phyloP scores from a whole-genome alignment of 179 eudicot genomes.

The Silene noctiflora region DNA sequence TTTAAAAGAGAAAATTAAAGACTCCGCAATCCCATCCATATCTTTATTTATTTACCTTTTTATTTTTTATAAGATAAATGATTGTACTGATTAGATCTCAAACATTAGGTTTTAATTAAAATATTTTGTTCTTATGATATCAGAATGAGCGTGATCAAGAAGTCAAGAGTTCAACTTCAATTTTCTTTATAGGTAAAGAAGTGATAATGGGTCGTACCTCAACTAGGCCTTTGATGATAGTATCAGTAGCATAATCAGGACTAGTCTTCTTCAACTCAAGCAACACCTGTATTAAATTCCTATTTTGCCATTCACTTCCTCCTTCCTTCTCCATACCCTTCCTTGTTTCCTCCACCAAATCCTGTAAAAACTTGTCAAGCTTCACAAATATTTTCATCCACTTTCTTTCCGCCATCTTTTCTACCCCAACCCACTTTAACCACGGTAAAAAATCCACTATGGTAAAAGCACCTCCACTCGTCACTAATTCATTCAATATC shows the following conservation, averaged over 20 bases:
- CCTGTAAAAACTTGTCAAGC: constrained; percentile 27
- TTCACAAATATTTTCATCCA: constrained; percentile 14
- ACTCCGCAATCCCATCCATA: too few species aligned
- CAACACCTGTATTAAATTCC: constrained; percentile 31
- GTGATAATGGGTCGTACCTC: background rate
- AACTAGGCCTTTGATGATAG: constrained; percentile 25
- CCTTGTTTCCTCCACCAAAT: constrained; percentile 22
- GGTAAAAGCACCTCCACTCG: constrained; percentile 22
- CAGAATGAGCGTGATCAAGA: too few species aligned
- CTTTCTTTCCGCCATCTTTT: constrained; percentile 12
- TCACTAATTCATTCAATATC: constrained; percentile 24
- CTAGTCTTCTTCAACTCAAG: constrained; percentile 22
- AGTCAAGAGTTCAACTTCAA: too few species aligned
- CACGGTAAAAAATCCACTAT: constrained; percentile 29
- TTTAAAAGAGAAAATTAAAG: too few species aligned
- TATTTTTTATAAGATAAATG: too few species aligned
- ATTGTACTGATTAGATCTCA: too few species aligned
- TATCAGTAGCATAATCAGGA: constrained; percentile 20
- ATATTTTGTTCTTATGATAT: too few species aligned
- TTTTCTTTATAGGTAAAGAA: too few species aligned
- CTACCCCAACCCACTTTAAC: constrained; percentile 23
- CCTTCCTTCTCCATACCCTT: background rate
- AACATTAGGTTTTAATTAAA: too few species aligned
- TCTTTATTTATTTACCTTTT: too few species aligned
- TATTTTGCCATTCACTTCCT: background rate